Percentiles rank a stretch among this genome's conserved stretches.
Evolutionary conservation across 2,329 filamentous ascomycete genomes (phyloP).

Genomic region (Colletotrichum graminicola): DNA sequence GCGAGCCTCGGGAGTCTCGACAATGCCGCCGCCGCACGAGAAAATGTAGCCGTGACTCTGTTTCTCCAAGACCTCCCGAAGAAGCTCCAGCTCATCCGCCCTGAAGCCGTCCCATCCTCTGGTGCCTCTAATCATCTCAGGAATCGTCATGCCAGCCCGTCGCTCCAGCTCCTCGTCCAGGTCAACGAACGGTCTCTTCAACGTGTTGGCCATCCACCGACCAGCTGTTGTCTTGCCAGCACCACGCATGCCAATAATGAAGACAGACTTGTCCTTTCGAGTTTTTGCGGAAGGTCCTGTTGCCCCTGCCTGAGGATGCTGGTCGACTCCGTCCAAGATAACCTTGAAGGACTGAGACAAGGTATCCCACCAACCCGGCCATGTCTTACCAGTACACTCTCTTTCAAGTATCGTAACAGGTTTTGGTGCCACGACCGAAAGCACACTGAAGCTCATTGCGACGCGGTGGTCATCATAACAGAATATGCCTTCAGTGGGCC

Average conservation of each 20-base stretch:
- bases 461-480: constrained; percentile 99
- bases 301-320: constrained; percentile 43
- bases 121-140: constrained; percentile 81
- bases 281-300: constrained; percentile 43
- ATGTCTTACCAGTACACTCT: constrained; percentile 96
- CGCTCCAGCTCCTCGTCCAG: constrained; percentile 89
- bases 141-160: constrained; percentile 80
- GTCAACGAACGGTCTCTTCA: constrained; percentile 85
- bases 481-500: constrained; percentile 77
- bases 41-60: constrained; percentile 84
- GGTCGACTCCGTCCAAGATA: constrained; percentile 80
- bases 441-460: constrained; percentile 97
- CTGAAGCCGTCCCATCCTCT: constrained; percentile 91
- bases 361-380: constrained; percentile 98
- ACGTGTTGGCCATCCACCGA: constrained; percentile 81
- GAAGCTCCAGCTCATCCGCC: constrained; percentile 78
- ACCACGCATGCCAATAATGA: constrained; percentile 97
- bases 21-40: constrained; percentile 93
- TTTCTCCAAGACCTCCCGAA: constrained; percentile 80
- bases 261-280: constrained; percentile 74
- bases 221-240: constrained; percentile 97
- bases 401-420: constrained; percentile 86
- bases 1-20: constrained; percentile 85
- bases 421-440: constrained; percentile 78
- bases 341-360: constrained; percentile 83